These are phyloP conservation scores for Alternaria gansuensis DNA, from an alignment of 2,329 filamentous ascomycete species.

Conservation along the genomic window DNA sequence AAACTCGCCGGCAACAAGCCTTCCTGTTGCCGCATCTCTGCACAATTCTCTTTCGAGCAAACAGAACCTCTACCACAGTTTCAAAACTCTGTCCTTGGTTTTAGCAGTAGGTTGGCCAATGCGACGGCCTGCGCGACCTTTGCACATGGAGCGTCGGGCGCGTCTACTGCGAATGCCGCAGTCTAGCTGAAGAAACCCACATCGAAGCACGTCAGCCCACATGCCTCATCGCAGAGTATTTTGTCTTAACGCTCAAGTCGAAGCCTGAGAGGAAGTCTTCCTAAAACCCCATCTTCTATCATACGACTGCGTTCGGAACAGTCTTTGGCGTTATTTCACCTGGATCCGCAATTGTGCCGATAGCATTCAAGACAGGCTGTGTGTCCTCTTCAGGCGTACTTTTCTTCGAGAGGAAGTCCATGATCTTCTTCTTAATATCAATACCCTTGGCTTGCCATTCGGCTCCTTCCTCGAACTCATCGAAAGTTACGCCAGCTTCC, in stretches of 20 bases:
- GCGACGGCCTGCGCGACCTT: neutral
- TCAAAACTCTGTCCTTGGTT: neutral
- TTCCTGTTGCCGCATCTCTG: neutral
- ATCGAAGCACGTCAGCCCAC: neutral
- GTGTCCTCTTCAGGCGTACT: neutral
- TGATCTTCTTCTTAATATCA: slow-evolving; percentile 29
- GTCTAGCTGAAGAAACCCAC: neutral
- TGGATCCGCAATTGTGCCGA: neutral
- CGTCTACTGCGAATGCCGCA: neutral
- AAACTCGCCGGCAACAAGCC: neutral
- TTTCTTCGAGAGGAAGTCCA: slow-evolving; percentile 13
- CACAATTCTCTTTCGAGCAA: neutral
- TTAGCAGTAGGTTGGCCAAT: neutral
- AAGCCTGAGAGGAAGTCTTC: too few species aligned
- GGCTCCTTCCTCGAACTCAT: slow-evolving; percentile 59
- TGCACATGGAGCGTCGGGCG: neutral
- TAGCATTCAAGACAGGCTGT: neutral
- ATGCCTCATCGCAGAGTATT: neutral
- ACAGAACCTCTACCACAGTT: neutral
- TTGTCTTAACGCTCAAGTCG: neutral
- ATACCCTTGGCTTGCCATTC: slow-evolving; percentile 37
- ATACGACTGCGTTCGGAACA: slow-evolving; percentile 32
- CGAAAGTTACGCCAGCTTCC: slow-evolving; percentile 51
- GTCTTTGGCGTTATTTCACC: slow-evolving; percentile 21
- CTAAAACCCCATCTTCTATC: neutral